Percentiles rank a stretch among this genome's conserved stretches.
phyloP scores from a whole-genome alignment of 2,329 filamentous ascomycete species.

The Cercospora brassicicola region DNA sequence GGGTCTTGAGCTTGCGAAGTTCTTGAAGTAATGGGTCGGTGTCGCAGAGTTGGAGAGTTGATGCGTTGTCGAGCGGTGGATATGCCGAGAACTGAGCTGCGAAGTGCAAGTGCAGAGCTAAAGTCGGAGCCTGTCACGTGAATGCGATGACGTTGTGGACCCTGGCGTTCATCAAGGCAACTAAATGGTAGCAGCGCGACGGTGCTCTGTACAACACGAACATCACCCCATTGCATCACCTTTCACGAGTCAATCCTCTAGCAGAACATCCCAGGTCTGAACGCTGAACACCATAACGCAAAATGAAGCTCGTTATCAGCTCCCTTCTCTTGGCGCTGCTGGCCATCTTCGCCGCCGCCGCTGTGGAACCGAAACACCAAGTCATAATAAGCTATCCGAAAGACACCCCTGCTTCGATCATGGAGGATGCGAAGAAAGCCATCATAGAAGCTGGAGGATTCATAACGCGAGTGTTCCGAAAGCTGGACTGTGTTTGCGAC shows the following conservation, averaged over 20 bases:
- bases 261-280: neutral
- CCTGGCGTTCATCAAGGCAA: neutral
- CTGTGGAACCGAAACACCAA: slow-evolving; percentile 58
- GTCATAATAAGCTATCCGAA: slow-evolving; percentile 78
- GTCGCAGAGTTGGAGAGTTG: neutral
- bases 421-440: slow-evolving; percentile 67
- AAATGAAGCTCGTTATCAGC: slow-evolving; percentile 36
- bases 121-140: neutral
- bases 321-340: slow-evolving; percentile 29
- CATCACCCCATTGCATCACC: neutral
- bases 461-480: neutral
- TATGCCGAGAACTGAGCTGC: neutral
- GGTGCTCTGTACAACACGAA: neutral
- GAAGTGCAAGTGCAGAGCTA: neutral
- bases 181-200: neutral
- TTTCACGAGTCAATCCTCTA: neutral
- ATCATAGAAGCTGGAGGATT: slow-evolving; percentile 38
- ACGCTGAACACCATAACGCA: neutral
- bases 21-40: neutral
- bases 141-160: neutral
- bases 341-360: slow-evolving; percentile 25
- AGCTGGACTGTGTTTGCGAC: slow-evolving; percentile 13
- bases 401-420: slow-evolving; percentile 64
- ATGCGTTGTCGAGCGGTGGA: neutral
- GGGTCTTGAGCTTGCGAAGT: neutral